Evolutionary conservation across 1,284 basidiomycete genomes (phyloP), one percentile per base, ranked within the genome.

Genomic region (Pterulicium gracile): DNA sequence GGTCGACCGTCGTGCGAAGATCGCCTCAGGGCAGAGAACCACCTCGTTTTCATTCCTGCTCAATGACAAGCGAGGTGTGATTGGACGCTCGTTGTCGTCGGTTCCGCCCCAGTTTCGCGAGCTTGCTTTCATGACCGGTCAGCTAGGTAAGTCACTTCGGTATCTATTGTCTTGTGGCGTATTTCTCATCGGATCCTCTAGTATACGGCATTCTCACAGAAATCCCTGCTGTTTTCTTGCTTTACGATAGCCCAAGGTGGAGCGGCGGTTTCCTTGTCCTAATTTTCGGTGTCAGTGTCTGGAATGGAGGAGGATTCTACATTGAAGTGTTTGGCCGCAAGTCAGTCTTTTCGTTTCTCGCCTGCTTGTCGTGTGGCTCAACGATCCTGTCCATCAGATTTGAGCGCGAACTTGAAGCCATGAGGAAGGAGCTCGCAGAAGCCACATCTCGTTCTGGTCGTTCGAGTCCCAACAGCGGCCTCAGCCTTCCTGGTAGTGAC

Each of bases 321-420:
- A 92, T 96, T 50, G 93, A 97, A 61, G 91, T 95, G 23, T 95
- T 94, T 60, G 91, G 91, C 27, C 78, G 91, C 64, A 94, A 94
- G 89, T 91, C 52, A 53, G 86, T 75, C 24, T 46, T 42, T 42
- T 42, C 21, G 32, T 50, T 39, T 32, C 23, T 36, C 32, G 18
- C 22, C 48, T 32, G n/a, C n/a, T n/a, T n/a, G 7, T 32, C 7
- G 27, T 32, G 27, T 7, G 27, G 7, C 7, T n/a, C n/a, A 32
- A 32, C 27, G 27, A 23, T 21, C 3, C 3, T 54, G 27, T 32
- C 27, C 5, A 15, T 39, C 36, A 91, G 89, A 60, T 95, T 95
- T 56, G 91, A 94, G 61, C 78, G 86, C 27, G 91, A 95, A 63
- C 69, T 95, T 12, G 91, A 94, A 57, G 79, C 81, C 1, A 64